Conservation (phyloP, 169 alveolate genomes). For the Toxoplasma gondii region DNA sequence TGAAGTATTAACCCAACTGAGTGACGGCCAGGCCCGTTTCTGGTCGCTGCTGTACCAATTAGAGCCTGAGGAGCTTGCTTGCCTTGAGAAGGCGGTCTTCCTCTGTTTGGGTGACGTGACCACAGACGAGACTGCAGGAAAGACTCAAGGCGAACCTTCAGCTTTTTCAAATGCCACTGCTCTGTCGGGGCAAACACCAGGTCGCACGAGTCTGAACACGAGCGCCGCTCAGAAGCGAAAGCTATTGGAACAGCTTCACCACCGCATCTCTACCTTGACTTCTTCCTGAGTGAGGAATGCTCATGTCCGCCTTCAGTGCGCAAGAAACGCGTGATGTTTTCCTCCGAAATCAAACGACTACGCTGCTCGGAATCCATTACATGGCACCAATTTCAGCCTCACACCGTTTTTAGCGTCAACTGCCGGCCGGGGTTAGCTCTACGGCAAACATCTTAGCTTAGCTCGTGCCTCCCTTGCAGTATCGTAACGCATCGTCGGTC, state of each 20-base stretch:
- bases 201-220: neutral
- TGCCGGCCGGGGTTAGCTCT: too few species aligned
- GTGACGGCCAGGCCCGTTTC: neutral
- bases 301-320: too few species aligned
- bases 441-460: too few species aligned
- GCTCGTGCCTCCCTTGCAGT: too few species aligned
- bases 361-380: too few species aligned
- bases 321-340: too few species aligned
- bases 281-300: neutral
- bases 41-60: neutral
- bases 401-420: too few species aligned
- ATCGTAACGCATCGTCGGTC: too few species aligned
- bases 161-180: neutral
- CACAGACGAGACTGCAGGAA: neutral
- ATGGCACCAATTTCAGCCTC: too few species aligned
- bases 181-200: neutral
- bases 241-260: neutral
- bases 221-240: neutral
- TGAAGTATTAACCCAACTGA: neutral
- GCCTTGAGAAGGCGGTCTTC: neutral
- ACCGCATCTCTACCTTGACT: neutral
- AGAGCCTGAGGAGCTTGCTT: neutral
- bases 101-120: neutral
- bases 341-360: too few species aligned
- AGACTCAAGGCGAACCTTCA: neutral